These are phyloP conservation scores for Ceratocystis cubensis DNA, from an alignment of 2,329 filamentous ascomycete species.

Conservation along the genomic window DNA sequence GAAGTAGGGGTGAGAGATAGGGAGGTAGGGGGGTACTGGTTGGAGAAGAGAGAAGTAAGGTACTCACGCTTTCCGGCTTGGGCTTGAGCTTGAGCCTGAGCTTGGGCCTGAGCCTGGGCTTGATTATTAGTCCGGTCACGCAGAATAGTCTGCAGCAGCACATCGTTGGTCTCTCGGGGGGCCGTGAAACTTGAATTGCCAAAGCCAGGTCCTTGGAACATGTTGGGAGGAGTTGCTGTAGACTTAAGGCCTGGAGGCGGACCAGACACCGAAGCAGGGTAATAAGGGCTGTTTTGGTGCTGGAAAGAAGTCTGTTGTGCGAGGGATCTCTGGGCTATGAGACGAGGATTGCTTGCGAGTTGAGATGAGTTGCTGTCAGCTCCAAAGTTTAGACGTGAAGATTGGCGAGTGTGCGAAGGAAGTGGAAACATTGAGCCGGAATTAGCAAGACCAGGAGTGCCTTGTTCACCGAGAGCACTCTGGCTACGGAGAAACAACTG, in stretches of 20 bases:
- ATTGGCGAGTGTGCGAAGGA: slow-evolving; percentile 64
- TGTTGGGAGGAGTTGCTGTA: slow-evolving; percentile 82
- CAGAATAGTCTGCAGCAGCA: slow-evolving; percentile 71
- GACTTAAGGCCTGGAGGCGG: slow-evolving; percentile 93
- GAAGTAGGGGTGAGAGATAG: slow-evolving; percentile 84
- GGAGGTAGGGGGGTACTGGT: slow-evolving; percentile 70
- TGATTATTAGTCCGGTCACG: slow-evolving; percentile 46
- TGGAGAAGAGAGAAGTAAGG: slow-evolving; percentile 84
- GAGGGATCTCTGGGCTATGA: slow-evolving; percentile 79
- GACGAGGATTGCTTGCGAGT: slow-evolving; percentile 62
- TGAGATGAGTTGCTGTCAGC: slow-evolving; percentile 57
- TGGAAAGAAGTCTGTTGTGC: slow-evolving; percentile 44
- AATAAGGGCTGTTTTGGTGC: slow-evolving; percentile 58
- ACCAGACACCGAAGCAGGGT: slow-evolving; percentile 73
- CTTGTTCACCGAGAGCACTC: slow-evolving; percentile 44
- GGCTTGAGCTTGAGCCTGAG: slow-evolving; percentile 38
- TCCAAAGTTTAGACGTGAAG: slow-evolving; percentile 77
- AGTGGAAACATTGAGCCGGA: slow-evolving; percentile 39
- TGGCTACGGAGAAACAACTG: slow-evolving; percentile 57
- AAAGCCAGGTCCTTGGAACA: slow-evolving; percentile 85
- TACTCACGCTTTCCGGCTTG: slow-evolving; percentile 83
- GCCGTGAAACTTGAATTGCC: slow-evolving; percentile 56
- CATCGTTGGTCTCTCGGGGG: slow-evolving; percentile 57
- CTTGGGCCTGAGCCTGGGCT: slow-evolving; percentile 52
- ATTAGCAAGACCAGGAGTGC: slow-evolving; percentile 45